Base-by-base conservation (phyloP, 2,329 filamentous ascomycete species). In the Fusarium solani-melongenae region DNA sequence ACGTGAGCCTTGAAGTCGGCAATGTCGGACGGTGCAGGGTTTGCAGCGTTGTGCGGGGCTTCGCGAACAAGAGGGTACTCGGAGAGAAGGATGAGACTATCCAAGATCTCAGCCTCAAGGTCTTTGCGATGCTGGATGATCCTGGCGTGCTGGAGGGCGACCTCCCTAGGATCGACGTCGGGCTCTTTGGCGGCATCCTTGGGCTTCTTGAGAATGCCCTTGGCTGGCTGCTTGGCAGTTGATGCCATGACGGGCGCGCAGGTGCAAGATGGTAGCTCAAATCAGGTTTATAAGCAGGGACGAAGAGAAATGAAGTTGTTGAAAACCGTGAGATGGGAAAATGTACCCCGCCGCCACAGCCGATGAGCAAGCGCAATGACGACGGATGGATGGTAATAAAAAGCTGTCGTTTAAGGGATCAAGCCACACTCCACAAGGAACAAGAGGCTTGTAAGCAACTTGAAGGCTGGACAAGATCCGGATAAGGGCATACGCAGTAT, bases 71-170 rank as follows among this genome's bases (percentile, higher is more conserved):
- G 79, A 1, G 90, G 89, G 20, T 88, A 86, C 59, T 88, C 91
- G 72, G 93, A 90, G 6, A 98, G 91, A 15, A 89, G 85, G 76
- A 97, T 88, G 70, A 96, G 90, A 77, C 88, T 87, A 73, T 92
- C 87, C 64, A 95, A 87, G 73, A 98, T 96, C 71, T 91, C 84
- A 41, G 89, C 84, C 83, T 98, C 92, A 73, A 93, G 88, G 57
- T 93, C 90, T 82, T 96, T 97, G 79, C 93, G 93, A 76, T 94
- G 88, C 82, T 98, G 93, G 60, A 98, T 91, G 63, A 94, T 90
- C 75, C 89, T 89, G 46, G 96, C 96, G 85, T 98, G 95, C 78
- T 94, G 90, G 67, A 96, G 84, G 58, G 95, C 96, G 64, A 94
- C 88, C 67, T 92, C 88, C 67, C 85, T 86, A 64, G 84, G 87